Base-by-base conservation (phyloP, 2,329 filamentous ascomycete genomes). In the Neopestalotiopsis sp. region DNA sequence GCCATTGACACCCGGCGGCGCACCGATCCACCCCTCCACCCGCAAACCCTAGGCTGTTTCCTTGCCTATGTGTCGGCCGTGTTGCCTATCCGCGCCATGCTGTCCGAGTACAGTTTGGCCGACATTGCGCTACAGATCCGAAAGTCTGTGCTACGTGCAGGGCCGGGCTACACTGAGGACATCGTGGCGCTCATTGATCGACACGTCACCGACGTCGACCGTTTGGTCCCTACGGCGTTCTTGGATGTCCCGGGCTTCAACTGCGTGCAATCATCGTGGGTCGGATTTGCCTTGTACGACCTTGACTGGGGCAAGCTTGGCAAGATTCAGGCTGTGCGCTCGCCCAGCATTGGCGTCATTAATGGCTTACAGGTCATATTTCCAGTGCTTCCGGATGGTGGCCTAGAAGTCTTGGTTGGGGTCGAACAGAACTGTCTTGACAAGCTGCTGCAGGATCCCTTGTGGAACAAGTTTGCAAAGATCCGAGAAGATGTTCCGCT, bases 401-500 rank as follows among this genome's bases (percentile, higher is more conserved):
- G 62, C 4, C 38, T 45, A 17, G 62, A 65, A n/a, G 62, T 65
- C 30, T 20, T 65, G 20, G 17, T 65, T 24, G 42, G 40, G 1
- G 24, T 65, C 12, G 62, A 65, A n/a, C 5, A 65, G 13, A 65
- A n/a, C 9, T 65, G 62, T 34, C 24, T 65, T 6, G 28, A 56
- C 12, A 32, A 24, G 17, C n/a, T 65, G 9, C 62, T 65, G 3
- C n/a, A 52, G 32, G 62, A 65, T 4, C 62, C 62, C 1, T 30
- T 65, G 17, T 52, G 34, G 62, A 65, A 52, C n/a, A 65, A 56
- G 62, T 65, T 49, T 52, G 62, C 62, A 7, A 40, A 40, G 59
- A 14, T 30, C 14, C 28, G 59, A n/a, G 32, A 4, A 40, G 56
- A n/a, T 49, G 24, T 28, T 10, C 34, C 10, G 34, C 5, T 38